Conservation (phyloP, 495 filamentous ascomycete genomes). For the Neurospora tetrasperma region DNA sequence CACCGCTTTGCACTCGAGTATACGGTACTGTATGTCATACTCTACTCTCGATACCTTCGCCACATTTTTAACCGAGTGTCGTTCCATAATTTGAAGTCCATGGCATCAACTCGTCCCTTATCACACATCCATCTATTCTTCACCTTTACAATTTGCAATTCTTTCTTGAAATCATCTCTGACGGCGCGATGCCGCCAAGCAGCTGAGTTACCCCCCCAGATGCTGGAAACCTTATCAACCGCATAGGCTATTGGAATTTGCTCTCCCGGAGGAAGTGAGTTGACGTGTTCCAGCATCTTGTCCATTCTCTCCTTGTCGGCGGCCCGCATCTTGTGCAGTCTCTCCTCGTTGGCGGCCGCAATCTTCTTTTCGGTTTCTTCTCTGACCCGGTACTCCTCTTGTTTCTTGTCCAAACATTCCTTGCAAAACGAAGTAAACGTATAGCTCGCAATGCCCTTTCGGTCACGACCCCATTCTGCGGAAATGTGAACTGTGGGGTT, state of each 20-base stretch:
- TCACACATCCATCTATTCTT: not conserved
- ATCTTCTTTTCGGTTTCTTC: not conserved
- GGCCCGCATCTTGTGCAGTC: no score
- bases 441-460: no score
- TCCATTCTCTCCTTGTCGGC: not conserved
- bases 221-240: not conserved
- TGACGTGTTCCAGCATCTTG: not conserved
- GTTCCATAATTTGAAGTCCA: not conserved
- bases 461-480: no score
- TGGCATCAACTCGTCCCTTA: not conserved
- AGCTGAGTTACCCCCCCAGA: not conserved
- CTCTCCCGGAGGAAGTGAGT: not conserved
- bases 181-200: not conserved
- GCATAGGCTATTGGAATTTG: not conserved
- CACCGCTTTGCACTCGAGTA: no score
- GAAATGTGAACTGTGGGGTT: no score
- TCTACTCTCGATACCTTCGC: no score
- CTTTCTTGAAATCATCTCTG: not conserved
- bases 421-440: not conserved
- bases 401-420: not conserved
- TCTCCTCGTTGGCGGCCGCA: not conserved
- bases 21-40: no score
- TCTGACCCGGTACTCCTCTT: not conserved
- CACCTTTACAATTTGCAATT: not conserved
- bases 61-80: no score